Base-by-base conservation (phyloP, 495 filamentous ascomycete species). In the Jackrogersella multiformis region DNA sequence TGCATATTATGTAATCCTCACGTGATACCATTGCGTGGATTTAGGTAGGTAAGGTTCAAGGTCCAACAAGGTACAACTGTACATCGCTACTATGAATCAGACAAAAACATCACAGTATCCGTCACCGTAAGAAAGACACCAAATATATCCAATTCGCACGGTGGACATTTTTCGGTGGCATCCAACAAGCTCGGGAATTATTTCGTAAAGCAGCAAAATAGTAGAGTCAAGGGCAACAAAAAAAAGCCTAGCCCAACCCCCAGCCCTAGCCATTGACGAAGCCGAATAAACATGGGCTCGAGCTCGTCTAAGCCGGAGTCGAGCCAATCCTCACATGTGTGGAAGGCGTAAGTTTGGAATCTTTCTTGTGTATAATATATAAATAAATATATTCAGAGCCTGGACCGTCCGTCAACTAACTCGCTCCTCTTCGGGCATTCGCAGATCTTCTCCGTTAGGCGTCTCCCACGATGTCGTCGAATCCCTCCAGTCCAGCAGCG, bases 401-500 rank as follows among this genome's bases (percentile, higher is more conserved):
- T n/a, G n/a, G n/a, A n/a, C n/a, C n/a, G n/a, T n/a, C 8, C 2
- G 18, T 32, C 21, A 34, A 20, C 64, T 68, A 52, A 66, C 42
- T 63, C 16, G 24, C 54, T 36, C 7, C 44, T 48, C 24, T 28
- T 54, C 18, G 46, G 62, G 18, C 57, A 60, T 18, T 39, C 23
- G 23, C 76, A 97, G 94, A 73, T 84, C 91, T 76, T 86, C 89
- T 23, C 92, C 94, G 56, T 84, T 97, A 71, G 88, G 91, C 68
- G 93, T 97, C 80, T 97, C 94, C 56, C 87, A 89, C 66, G 87
- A 90, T 76, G 83, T 99, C 73, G 84, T 96, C 58, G 86, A 95
- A 42, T 86, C 88, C 59, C 85, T 99, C 60, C 90, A 97, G 70
- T 84, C 85, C 64, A 96, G 88, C 81, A 85, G 87, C 62, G 93